phyloP scores from a whole-genome alignment of 345 rosid genomes.

The Jatropha curcas region DNA sequence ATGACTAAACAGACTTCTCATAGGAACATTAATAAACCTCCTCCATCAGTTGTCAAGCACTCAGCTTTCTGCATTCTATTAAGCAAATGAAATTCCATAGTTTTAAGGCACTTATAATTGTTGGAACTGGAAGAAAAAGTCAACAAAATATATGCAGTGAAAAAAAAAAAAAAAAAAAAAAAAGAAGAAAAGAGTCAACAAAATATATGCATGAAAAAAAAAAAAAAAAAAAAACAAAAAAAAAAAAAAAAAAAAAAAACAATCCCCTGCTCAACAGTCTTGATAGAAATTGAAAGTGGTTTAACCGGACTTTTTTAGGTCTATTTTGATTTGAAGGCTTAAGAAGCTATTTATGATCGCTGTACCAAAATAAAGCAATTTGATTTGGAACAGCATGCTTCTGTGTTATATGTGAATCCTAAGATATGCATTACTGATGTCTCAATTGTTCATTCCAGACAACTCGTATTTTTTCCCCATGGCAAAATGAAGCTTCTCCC shows the following conservation, averaged over 20 bases:
- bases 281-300: not conserved
- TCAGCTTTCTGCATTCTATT: not conserved
- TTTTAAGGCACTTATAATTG: not conserved
- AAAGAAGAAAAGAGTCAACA: no score
- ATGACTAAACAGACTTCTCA: not conserved
- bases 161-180: no score
- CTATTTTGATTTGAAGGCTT: not conserved
- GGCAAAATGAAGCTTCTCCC: constrained; percentile 52
- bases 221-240: no score
- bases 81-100: not conserved
- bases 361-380: not conserved
- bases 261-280: not conserved
- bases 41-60: not conserved
- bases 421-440: not conserved
- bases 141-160: not conserved
- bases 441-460: constrained; percentile 48
- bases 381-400: not conserved
- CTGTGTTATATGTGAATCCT: not conserved
- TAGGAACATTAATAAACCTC: no score
- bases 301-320: not conserved
- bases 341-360: not conserved
- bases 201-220: no score
- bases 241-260: not conserved
- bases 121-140: not conserved
- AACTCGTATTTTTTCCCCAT: constrained; percentile 74